Evolutionary conservation across 768 basidiomycete species (phyloP).

Genomic region (Rossbeevera mucosa): DNA sequence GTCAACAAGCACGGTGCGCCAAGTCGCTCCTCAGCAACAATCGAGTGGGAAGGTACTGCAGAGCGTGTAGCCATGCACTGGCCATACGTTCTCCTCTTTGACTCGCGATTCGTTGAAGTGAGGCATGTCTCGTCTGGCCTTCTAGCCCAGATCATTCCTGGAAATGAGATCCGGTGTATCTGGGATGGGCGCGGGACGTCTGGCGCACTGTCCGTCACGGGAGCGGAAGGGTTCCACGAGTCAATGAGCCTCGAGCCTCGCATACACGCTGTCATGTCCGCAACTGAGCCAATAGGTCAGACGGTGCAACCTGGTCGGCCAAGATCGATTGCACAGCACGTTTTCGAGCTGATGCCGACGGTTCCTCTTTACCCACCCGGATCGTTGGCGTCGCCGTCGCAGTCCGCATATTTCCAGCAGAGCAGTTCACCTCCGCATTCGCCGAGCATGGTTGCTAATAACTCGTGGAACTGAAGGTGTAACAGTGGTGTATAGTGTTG

Average conservation of each 20-base stretch:
- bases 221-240: slow-evolving; percentile 32
- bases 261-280: slow-evolving; percentile 84
- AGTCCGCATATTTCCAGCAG: slow-evolving; percentile 48
- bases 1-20: slow-evolving; percentile 91
- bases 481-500: neutral
- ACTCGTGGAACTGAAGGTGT: slow-evolving; percentile 19
- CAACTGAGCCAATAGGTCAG: slow-evolving; percentile 34
- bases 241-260: slow-evolving; percentile 69
- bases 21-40: slow-evolving; percentile 59
- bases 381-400: slow-evolving; percentile 51
- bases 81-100: slow-evolving; percentile 85
- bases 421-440: slow-evolving; percentile 54
- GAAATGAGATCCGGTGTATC: slow-evolving; percentile 76
- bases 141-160: slow-evolving; percentile 76
- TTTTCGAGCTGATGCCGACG: slow-evolving; percentile 64
- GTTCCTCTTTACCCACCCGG: slow-evolving; percentile 37
- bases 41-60: slow-evolving; percentile 94
- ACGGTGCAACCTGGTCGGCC: slow-evolving; percentile 37
- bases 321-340: slow-evolving; percentile 62
- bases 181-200: slow-evolving; percentile 76
- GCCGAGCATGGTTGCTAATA: slow-evolving; percentile 36
- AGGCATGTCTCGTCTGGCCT: slow-evolving; percentile 78
- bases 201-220: slow-evolving; percentile 21
- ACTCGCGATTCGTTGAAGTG: slow-evolving; percentile 86
- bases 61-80: slow-evolving; percentile 86